Conservation (phyloP, 768 basidiomycete genomes). For the Kwoniella heveanensis region DNA sequence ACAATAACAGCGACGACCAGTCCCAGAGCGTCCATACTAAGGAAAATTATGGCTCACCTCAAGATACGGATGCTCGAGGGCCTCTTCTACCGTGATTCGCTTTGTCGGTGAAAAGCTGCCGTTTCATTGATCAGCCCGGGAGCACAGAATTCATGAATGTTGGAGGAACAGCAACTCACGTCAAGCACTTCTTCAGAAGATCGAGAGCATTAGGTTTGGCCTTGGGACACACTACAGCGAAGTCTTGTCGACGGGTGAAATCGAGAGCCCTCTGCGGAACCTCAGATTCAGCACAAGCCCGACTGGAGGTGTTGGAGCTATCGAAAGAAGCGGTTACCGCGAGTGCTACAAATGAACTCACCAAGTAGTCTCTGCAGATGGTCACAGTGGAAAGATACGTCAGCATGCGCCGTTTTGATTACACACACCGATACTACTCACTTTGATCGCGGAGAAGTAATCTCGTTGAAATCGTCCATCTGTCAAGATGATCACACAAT, state of each 20-base stretch:
- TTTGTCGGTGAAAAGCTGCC: slow-evolving; percentile 68
- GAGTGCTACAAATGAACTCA: slow-evolving; percentile 14
- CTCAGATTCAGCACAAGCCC: too few species aligned
- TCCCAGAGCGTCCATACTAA: too few species aligned
- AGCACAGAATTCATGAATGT: too few species aligned
- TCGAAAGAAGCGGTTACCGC: too few species aligned
- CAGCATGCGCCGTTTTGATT: too few species aligned
- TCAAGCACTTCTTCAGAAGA: slow-evolving; percentile 49
- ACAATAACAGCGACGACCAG: too few species aligned
- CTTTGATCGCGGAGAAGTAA: slow-evolving; percentile 70
- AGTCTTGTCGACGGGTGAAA: slow-evolving; percentile 76
- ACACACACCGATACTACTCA: slow-evolving; percentile 27
- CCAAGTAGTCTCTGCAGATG: slow-evolving; percentile 70
- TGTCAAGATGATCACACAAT: too few species aligned
- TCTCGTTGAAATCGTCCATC: slow-evolving; percentile 93
- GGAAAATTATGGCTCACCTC: too few species aligned
- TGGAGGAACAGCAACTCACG: slow-evolving; percentile 29
- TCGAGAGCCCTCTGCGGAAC: slow-evolving; percentile 72
- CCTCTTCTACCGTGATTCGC: slow-evolving; percentile 83
- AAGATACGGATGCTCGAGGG: slow-evolving; percentile 85
- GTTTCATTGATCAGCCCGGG: too few species aligned
- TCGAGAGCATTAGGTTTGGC: slow-evolving; percentile 63
- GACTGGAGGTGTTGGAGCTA: too few species aligned
- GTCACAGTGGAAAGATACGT: slow-evolving; percentile 2
- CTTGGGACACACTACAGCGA: slow-evolving; percentile 70